Percentiles rank a stretch among this genome's conserved stretches.
Evolutionary conservation across 306 rosid species (phyloP).

Genomic region (Medicago arabica): DNA sequence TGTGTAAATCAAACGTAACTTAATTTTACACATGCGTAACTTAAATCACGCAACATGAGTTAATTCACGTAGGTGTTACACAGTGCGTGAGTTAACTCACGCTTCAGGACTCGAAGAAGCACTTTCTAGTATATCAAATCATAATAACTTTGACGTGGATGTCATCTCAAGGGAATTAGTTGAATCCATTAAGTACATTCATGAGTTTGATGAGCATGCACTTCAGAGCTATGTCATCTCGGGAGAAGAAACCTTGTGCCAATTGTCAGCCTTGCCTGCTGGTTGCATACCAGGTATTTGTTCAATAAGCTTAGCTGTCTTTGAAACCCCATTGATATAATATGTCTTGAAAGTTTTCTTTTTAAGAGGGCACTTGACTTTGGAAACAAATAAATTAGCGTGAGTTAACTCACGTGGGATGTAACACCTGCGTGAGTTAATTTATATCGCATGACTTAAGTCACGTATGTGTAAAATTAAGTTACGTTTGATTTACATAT

Average conservation of each 20-base stretch:
- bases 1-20: no score
- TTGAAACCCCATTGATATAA: conserved; percentile 8
- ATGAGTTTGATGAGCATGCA: conserved; percentile 61
- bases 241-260: conserved; percentile 66
- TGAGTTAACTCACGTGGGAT: no score
- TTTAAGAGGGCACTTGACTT: not conserved
- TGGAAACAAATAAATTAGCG: no score
- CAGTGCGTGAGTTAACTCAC: no score
- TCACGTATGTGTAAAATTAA: no score
- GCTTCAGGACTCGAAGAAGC: conserved; percentile 84
- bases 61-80: no score
- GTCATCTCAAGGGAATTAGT: conserved; percentile 50
- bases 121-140: conserved; percentile 56
- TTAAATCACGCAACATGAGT: no score
- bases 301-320: conserved; percentile 25
- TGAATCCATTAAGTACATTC: conserved; percentile 65
- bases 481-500: no score
- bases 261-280: conserved; percentile 69
- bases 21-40: no score
- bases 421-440: no score
- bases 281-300: conserved; percentile 72
- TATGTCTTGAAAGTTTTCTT: not conserved
- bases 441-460: no score
- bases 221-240: conserved; percentile 58
- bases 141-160: conserved; percentile 43